Percentiles rank a stretch among this genome's conserved stretches.
These are phyloP conservation scores for Curvularia hawaiiensis DNA, from an alignment of 2,329 filamentous ascomycete genomes.

Conservation along the genomic window DNA sequence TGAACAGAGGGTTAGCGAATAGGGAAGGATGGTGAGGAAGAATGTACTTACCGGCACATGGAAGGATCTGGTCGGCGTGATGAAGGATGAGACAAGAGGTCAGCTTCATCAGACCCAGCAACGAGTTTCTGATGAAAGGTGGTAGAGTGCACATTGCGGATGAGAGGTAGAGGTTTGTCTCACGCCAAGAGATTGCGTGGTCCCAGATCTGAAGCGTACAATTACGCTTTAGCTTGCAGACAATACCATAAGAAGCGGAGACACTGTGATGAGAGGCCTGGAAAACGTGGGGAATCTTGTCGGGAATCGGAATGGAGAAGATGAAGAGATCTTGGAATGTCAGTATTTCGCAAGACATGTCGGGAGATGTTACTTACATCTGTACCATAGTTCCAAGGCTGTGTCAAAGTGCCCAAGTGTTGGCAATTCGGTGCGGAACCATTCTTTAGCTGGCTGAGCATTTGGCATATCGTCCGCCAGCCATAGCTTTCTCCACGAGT, in stretches of 20 bases:
- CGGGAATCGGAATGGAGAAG: constrained; percentile 62
- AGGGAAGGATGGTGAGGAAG: background rate
- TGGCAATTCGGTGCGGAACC: constrained; percentile 54
- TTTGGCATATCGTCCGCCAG: constrained; percentile 52
- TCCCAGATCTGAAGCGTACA: constrained; percentile 68
- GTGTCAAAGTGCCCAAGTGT: constrained; percentile 54
- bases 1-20: constrained; percentile 31
- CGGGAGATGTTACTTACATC: constrained; percentile 36
- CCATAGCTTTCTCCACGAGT: constrained; percentile 54
- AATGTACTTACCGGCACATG: constrained; percentile 37
- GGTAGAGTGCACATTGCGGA: constrained; percentile 50
- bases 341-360: constrained; percentile 5
- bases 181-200: constrained; percentile 66
- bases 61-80: constrained; percentile 62
- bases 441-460: constrained; percentile 49
- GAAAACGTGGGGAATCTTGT: constrained; percentile 63
- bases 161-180: constrained; percentile 52
- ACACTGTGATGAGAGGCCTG: constrained; percentile 68
- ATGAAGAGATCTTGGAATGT: constrained; percentile 54
- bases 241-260: constrained; percentile 64
- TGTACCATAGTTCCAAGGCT: constrained; percentile 54
- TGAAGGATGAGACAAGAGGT: constrained; percentile 50
- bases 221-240: constrained; percentile 65
- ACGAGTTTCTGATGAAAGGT: constrained; percentile 48
- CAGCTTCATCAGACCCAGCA: constrained; percentile 49